Evolutionary conservation across 495 filamentous ascomycete genomes (phyloP), one percentile per base, ranked within the genome.

Genomic region (Hypoxylon fragiforme): DNA sequence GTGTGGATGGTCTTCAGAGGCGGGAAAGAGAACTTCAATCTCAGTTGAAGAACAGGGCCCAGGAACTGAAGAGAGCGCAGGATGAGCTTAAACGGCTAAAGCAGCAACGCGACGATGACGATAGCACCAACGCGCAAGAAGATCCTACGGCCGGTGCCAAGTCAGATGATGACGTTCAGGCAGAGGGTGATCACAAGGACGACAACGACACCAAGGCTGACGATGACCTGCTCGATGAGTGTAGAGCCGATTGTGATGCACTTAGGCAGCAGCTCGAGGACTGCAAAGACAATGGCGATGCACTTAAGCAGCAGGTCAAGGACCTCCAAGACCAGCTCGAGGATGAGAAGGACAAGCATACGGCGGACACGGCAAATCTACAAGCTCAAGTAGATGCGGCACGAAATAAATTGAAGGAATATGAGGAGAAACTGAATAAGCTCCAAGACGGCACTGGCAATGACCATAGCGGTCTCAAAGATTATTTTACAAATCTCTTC

Each of bases 21-120:
- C 35, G 28, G 3, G 55, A 59, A 13, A 37, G 24, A 15, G 50
- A 60, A 13, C 44, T 60, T 11, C 44, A 55, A 16, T 32, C 50
- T 7, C 31, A 50, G 12, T 15, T 50, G 0, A 61, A 55, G 24
- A 7, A 15, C 16, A 54, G 6, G 39, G 40, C 24, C 16, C 28
- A 42, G 11, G 36, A 54, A 3, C 16, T 42, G 0, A 53, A 43
- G 26, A 35, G 16, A 7, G 12, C 12, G 8, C 11, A 43, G 15
- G 35, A 47, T 1, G 42, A 54, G 18, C 31, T 56, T 8, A 16
- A 39, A 11, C 21, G 21, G 22, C 21, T 41, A 14, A 31, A 54
- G 37, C 39, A 16, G 30, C 16, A 38, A n/a, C 16, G 12, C 4
- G 35, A 14, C 9, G 12, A 22, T 13, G 14, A 3, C 1, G 7